phyloP scores from a whole-genome alignment of 2,329 filamentous ascomycete genomes.

The Rutstroemia sp. region DNA sequence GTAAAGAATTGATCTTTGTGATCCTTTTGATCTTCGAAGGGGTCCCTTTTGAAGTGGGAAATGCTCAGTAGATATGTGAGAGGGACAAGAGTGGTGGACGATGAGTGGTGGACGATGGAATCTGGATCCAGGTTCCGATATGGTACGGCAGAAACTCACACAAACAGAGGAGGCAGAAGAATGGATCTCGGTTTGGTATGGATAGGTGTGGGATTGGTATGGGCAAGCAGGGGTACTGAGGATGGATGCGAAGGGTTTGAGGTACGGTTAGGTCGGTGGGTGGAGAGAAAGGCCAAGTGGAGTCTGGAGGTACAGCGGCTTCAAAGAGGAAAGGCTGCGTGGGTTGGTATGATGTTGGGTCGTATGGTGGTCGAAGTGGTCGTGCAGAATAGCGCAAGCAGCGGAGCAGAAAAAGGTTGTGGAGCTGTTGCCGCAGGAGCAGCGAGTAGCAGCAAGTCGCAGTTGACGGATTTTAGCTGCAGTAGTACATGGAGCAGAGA shows the following conservation, averaged over 20 bases:
- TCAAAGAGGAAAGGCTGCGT: too few species aligned
- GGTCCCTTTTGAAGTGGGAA: background rate
- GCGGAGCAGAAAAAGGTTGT: background rate
- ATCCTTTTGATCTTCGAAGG: background rate
- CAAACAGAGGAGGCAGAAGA: conserved; percentile 1
- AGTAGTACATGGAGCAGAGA: too few species aligned
- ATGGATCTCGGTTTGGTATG: background rate
- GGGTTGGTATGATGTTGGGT: background rate
- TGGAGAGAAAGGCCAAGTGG: background rate
- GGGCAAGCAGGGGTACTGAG: background rate
- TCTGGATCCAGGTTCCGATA: conserved; percentile 6
- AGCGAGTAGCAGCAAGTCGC: background rate
- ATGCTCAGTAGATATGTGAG: conserved; percentile 10
- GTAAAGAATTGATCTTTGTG: background rate
- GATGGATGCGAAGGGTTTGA: background rate
- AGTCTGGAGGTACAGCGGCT: too few species aligned
- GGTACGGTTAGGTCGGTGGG: background rate
- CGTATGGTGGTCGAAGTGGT: conserved; percentile 3
- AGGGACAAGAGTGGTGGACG: conserved; percentile 3
- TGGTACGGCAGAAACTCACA: background rate
- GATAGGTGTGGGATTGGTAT: background rate
- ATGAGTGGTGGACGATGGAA: background rate
- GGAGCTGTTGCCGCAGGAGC: background rate
- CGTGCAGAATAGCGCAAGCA: conserved; percentile 1
- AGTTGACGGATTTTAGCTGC: background rate